Base-by-base conservation (phyloP, 345 rosid species). In the Pistacia integerrima region DNA sequence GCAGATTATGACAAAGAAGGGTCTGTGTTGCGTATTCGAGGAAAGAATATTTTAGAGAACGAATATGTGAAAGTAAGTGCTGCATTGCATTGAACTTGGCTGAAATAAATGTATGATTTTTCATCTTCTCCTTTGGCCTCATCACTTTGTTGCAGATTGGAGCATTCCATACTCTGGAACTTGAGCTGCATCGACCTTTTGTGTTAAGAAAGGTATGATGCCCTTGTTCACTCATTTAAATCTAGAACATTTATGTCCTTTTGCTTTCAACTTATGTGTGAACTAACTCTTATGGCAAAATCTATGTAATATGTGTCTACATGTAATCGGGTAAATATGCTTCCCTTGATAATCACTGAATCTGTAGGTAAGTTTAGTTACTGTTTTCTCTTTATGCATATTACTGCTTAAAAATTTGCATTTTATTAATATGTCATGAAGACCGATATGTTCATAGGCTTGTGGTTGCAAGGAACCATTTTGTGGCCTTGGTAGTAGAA, bases 1-100 rank as follows among this genome's bases (percentile, higher is more conserved):
- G 85, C 82, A 68, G 94, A 96, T 65, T 96, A 91, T 87, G 99
- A 96, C 67, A 92, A 93, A 87, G 97, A 80, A 25, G 98, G 90
- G 11, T 77, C 91, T 55, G 87, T 87, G 56, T 77, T 96, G 83
- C 93, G 99, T 61, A 82, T 96, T 73, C 97, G 97, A 17, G 99
- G 99, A 57, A 96, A 90, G 82, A 96, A 93, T 82, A 79, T 87
- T 61, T 80, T 92, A 59, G 94, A 92, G 86, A 96, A 93, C 79
- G 94, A 90, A 49, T 77, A 93, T 76, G 99, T 96, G n/a, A 90
- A 93, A 90, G 99, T 93, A 80, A 57, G 75, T 76, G 71, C 36
- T 61, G 30, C 18, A 25, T 38, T 62, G 10, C 35, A 14, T 75
- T 56, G 48, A 66, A 14, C 12, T 76, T 66, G 16, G 35, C 16